Conservation (phyloP, 2,329 filamentous ascomycete species). For the Ophiocordyceps camponoti-leonardi region DNA sequence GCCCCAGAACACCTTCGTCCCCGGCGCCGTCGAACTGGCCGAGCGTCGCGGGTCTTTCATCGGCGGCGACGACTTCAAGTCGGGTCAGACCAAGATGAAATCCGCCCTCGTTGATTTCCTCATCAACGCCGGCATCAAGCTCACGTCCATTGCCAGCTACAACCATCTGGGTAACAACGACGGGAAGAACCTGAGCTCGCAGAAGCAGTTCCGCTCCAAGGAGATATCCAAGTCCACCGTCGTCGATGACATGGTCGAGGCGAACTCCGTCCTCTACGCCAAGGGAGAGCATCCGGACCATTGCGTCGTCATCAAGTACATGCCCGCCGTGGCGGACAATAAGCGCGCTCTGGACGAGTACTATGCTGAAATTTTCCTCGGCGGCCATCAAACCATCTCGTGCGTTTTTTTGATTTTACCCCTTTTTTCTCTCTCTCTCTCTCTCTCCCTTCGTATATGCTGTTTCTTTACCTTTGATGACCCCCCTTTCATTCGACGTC, state of each 20-base stretch:
- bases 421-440: too few relatives aligned
- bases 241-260: slow-evolving; percentile 98
- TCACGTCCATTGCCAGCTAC: slow-evolving; percentile 96
- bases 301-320: slow-evolving; percentile 99
- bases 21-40: slow-evolving; percentile 76
- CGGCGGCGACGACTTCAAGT: slow-evolving; percentile 98
- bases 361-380: slow-evolving; percentile 98
- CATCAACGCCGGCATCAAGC: slow-evolving; percentile 96
- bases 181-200: slow-evolving; percentile 94
- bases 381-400: slow-evolving; percentile 93
- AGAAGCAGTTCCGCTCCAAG: slow-evolving; percentile 98
- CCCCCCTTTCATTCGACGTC: background rate
- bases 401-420: slow-evolving; percentile 19
- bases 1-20: slow-evolving; percentile 97
- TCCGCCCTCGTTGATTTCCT: slow-evolving; percentile 96
- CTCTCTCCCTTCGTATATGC: too few relatives aligned
- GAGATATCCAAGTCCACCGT: slow-evolving; percentile 99
- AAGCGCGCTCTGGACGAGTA: slow-evolving; percentile 98
- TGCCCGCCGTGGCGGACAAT: slow-evolving; percentile 97
- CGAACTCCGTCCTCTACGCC: slow-evolving; percentile 81
- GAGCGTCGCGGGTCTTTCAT: slow-evolving; percentile 80
- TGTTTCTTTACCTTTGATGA: too few relatives aligned
- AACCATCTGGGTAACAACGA: slow-evolving; percentile 99
- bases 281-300: slow-evolving; percentile 92
- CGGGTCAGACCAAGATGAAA: slow-evolving; percentile 99